Base-by-base conservation (phyloP, 2,329 filamentous ascomycete genomes). In the Xylaria multiplex region DNA sequence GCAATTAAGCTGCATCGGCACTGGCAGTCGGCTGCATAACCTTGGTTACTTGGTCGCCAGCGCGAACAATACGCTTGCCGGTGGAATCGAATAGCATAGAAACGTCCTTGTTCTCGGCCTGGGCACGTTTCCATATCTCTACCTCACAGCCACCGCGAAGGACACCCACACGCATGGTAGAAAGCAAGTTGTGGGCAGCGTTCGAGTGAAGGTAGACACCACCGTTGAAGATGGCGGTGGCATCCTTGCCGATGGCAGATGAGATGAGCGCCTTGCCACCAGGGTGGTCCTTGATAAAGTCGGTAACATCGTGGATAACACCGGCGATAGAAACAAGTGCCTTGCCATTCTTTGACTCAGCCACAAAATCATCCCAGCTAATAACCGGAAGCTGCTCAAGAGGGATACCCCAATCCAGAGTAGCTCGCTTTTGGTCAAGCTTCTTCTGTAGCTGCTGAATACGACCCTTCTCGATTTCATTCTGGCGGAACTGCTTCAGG, bases 401-500 rank as follows among this genome's bases (percentile, higher is more conserved):
- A 59, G 88, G 88, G 66, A 85, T 81, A 78, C 88, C 88, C 88
- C 88, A 90, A 78, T 90, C 87, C 60, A 90, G 84, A 71, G 81
- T 84, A 66, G 86, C 77, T 71, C 88, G 87, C 81, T 86, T 86
- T 77, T 88, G 86, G 72, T 90, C 88, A 56, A 90, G 83, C 81
- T 90, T 90, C 86, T 90, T 90, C 80, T 90, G 88, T 63, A 85
- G 78, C 77, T 90, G 88, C 79, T 90, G 88, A 37, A 90, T 79
- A 71, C 88, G 86, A 66, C 88, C 88, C 81, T 90, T 90, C 77
- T 90, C 88, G 71, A 97, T 96, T 79, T 96, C 93, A 80, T 97
- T 97, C 81, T 88, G 83, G 74, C 92, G 91, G 88, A 97, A 97
- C 81, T 94, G 88, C 88, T 96, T 96, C 64, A 97, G 86, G 80